Conservation (phyloP, 164 flowering plant species). For the Liquidambar formosana region DNA sequence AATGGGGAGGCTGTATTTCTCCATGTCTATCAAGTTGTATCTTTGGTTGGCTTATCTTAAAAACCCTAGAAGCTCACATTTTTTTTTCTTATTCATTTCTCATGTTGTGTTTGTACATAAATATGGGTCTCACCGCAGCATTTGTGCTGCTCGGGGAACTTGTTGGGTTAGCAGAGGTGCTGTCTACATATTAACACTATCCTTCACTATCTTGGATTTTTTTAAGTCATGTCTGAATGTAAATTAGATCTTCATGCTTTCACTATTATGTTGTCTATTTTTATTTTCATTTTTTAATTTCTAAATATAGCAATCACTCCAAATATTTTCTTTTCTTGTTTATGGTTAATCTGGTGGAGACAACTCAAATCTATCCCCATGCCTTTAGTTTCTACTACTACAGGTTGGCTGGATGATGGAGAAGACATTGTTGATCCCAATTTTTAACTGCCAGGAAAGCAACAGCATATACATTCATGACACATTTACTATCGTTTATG, state of each 20-base stretch:
- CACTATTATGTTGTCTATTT: neutral
- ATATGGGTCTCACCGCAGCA: neutral
- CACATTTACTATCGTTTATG: no score
- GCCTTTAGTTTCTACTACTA: no score
- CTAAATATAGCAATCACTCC: no score
- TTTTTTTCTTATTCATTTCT: neutral
- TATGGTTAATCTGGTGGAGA: no score
- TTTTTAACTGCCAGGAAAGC: no score
- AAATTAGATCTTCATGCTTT: neutral
- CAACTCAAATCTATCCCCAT: no score
- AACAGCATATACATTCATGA: no score
- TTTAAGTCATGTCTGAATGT: neutral
- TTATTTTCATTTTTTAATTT: neutral
- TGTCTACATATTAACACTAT: neutral
- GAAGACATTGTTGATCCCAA: no score
- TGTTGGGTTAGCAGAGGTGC: neutral
- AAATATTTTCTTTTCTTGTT: no score
- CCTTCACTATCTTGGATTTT: neutral
- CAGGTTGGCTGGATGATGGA: no score
- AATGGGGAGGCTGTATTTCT: constrained; percentile 7
- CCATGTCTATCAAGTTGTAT: neutral
- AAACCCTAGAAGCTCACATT: neutral
- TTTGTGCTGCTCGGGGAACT: neutral
- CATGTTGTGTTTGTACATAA: constrained; percentile 15
- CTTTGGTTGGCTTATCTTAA: neutral